Evolutionary conservation across 2,329 filamentous ascomycete species (phyloP).

Genomic region (Corynespora cassiicola): DNA sequence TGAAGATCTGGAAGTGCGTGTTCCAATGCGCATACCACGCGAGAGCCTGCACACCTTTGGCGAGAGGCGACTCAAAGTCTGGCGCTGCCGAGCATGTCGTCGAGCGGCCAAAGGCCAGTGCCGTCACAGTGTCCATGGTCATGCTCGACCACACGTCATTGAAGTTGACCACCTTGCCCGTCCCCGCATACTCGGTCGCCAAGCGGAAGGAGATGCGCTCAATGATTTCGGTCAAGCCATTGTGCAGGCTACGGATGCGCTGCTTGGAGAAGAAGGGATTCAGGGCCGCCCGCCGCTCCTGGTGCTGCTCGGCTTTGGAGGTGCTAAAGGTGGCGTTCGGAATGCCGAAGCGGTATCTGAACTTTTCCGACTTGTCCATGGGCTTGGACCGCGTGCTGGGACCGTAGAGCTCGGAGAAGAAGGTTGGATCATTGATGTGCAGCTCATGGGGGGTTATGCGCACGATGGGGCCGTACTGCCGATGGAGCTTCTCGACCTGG

Average conservation of each 20-base stretch:
- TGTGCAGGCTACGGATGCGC: background rate
- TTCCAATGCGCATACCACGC: slow-evolving; percentile 4
- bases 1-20: slow-evolving; percentile 5
- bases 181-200: slow-evolving; percentile 4
- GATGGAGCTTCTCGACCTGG: slow-evolving; percentile 10
- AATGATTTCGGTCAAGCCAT: too few relatives aligned
- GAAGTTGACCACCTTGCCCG: background rate
- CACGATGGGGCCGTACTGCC: slow-evolving; percentile 16
- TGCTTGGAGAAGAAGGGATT: slow-evolving; percentile 30
- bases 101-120: slow-evolving; percentile 5
- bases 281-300: slow-evolving; percentile 23
- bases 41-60: background rate
- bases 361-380: slow-evolving; percentile 6
- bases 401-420: slow-evolving; percentile 3
- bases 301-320: slow-evolving; percentile 26
- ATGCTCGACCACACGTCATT: slow-evolving; percentile 5
- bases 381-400: slow-evolving; percentile 10
- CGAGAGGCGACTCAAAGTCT: slow-evolving; percentile 7
- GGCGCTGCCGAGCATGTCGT: slow-evolving; percentile 5
- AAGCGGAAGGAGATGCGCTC: slow-evolving; percentile 4
- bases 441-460: slow-evolving; percentile 15
- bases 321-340: slow-evolving; percentile 22
- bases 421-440: slow-evolving; percentile 14
- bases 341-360: slow-evolving; percentile 12
- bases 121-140: slow-evolving; percentile 4